Evolutionary conservation across 1,139 yeast species (phyloP).

Genomic region (Kurtzmaniella natalensis): DNA sequence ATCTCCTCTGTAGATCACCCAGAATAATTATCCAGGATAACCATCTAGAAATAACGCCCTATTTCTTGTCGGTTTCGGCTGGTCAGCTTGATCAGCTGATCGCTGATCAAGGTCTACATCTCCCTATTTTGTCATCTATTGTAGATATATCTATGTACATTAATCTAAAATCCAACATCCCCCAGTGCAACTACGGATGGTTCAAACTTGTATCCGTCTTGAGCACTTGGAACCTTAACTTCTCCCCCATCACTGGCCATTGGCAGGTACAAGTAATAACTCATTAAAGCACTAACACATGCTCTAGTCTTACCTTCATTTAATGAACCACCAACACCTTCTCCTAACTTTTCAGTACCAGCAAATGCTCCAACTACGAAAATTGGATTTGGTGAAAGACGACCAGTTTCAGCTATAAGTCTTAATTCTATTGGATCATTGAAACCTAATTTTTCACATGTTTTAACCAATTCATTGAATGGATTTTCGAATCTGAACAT

Average conservation of each 20-base stretch:
- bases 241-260: constrained; percentile 39
- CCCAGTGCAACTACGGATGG: constrained; percentile 53
- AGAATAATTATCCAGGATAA: no score
- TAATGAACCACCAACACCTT: constrained; percentile 91
- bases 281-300: constrained; percentile 83
- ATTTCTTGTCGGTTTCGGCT: no score
- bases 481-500: constrained; percentile 84
- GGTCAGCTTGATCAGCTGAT: no score
- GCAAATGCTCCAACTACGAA: constrained; percentile 89
- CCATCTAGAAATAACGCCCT: no score
- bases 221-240: constrained; percentile 59
- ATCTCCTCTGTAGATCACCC: background rate
- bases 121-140: constrained; percentile 12
- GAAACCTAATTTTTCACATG: constrained; percentile 77
- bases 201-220: constrained; percentile 25
- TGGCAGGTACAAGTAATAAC: constrained; percentile 90
- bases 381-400: constrained; percentile 78
- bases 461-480: constrained; percentile 72
- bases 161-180: constrained; percentile 50
- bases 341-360: constrained; percentile 82
- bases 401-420: constrained; percentile 89
- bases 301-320: constrained; percentile 92
- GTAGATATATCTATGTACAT: constrained; percentile 10
- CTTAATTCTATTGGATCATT: constrained; percentile 70
- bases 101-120: no score